A percentile compares a stretch with the other conserved stretches of the same genome.
These are phyloP conservation scores for Vararia minispora DNA, from an alignment of 768 basidiomycete species.

Conservation along the genomic window DNA sequence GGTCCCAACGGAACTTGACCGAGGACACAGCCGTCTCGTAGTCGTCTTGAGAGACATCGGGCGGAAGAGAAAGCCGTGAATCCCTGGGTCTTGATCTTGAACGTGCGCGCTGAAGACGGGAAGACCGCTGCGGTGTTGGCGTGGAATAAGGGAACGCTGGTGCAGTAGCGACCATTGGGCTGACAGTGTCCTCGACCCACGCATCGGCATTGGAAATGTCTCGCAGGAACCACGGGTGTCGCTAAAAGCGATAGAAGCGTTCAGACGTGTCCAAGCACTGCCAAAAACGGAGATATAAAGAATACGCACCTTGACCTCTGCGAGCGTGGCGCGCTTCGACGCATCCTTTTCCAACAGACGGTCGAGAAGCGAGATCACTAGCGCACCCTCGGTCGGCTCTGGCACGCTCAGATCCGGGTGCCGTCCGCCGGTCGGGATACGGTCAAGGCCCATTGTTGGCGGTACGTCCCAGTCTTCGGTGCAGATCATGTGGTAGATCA, in stretches of 20 bases:
- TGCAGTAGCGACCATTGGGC: slow-evolving; percentile 37
- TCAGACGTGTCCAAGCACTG: neutral
- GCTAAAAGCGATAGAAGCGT: slow-evolving; percentile 23
- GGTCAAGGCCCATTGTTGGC: slow-evolving; percentile 62
- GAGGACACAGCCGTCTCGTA: too few species aligned
- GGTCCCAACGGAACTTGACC: too few species aligned
- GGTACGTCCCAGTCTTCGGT: slow-evolving; percentile 63
- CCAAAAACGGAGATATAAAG: neutral
- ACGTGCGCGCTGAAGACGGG: too few species aligned
- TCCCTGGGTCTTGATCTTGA: too few species aligned
- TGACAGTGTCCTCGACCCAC: slow-evolving; percentile 61
- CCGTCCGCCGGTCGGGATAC: slow-evolving; percentile 52
- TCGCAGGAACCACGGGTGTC: slow-evolving; percentile 51
- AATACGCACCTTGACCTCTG: slow-evolving; percentile 64
- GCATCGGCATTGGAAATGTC: slow-evolving; percentile 54
- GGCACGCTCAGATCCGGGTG: slow-evolving; percentile 23
- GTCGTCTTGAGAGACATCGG: too few species aligned
- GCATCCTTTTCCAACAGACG: slow-evolving; percentile 75
- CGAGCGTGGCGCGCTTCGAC: slow-evolving; percentile 60
- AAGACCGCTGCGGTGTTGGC: slow-evolving; percentile 74
- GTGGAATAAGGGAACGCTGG: too few species aligned
- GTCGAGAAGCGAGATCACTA: slow-evolving; percentile 63
- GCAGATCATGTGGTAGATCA: slow-evolving; percentile 71
- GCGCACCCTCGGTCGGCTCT: slow-evolving; percentile 39
- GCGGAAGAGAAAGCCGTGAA: too few species aligned